These are phyloP conservation scores for Suillus lakei DNA, from an alignment of 768 basidiomycete genomes.

Conservation along the genomic window DNA sequence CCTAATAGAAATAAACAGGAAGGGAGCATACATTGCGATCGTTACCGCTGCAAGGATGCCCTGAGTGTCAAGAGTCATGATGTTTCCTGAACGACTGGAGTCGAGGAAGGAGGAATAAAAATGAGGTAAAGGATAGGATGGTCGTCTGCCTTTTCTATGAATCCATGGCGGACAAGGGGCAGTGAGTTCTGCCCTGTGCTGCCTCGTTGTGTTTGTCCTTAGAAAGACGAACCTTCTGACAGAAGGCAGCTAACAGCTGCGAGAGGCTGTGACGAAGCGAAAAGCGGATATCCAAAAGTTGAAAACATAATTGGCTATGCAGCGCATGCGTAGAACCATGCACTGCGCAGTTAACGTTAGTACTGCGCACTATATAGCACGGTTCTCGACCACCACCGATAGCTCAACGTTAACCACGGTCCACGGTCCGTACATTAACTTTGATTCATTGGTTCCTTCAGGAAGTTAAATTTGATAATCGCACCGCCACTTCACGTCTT, in stretches of 20 bases:
- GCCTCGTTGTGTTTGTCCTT: too few relatives aligned
- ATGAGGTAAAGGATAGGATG: constrained; percentile 5
- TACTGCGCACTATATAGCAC: neutral
- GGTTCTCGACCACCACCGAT: neutral
- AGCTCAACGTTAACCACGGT: neutral
- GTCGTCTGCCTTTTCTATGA: constrained; percentile 23
- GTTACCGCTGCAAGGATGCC: constrained; percentile 63
- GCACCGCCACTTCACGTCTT: too few relatives aligned
- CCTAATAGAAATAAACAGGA: constrained; percentile 49
- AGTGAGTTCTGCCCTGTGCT: constrained; percentile 19
- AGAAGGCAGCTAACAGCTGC: neutral
- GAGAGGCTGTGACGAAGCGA: neutral
- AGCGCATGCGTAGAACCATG: too few relatives aligned
- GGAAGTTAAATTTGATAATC: too few relatives aligned
- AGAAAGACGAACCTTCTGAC: neutral
- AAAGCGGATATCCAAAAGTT: neutral
- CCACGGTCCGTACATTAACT: too few relatives aligned
- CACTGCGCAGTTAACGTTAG: too few relatives aligned
- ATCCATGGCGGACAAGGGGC: constrained; percentile 18
- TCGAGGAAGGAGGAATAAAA: constrained; percentile 3
- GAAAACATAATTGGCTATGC: too few relatives aligned
- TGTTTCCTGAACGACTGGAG: constrained; percentile 8
- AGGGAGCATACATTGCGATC: constrained; percentile 63
- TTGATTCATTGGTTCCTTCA: too few relatives aligned
- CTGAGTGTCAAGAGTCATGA: constrained; percentile 45